Evolutionary conservation across 2,329 filamentous ascomycete genomes (phyloP).

Genomic region (Elsinoe ampelina): DNA sequence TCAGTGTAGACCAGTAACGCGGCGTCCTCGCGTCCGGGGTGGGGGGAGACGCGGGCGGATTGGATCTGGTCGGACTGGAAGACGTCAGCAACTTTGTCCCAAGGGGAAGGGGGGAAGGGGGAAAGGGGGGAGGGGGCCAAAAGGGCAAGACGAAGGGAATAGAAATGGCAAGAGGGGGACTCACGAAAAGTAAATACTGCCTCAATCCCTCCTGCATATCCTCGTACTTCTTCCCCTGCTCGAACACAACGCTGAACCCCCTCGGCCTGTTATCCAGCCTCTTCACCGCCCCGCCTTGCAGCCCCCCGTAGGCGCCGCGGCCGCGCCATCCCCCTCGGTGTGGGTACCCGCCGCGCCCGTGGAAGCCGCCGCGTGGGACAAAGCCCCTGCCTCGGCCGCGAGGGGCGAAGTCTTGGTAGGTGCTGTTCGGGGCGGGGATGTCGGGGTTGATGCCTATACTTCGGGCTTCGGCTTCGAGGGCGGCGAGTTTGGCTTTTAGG

Average conservation of each 20-base stretch:
- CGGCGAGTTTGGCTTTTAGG: constrained; percentile 61
- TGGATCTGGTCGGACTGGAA: constrained; percentile 23
- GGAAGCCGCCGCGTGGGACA: constrained; percentile 28
- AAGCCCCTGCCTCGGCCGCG: constrained; percentile 33
- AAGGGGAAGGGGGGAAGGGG: neutral
- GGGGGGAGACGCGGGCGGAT: constrained; percentile 29
- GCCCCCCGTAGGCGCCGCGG: constrained; percentile 30
- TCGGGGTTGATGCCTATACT: constrained; percentile 59
- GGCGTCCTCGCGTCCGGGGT: constrained; percentile 30
- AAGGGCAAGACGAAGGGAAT: too few relatives aligned
- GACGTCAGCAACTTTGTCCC: neutral
- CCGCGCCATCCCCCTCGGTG: constrained; percentile 37
- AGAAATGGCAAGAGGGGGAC: constrained; percentile 9
- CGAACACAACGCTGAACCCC: constrained; percentile 49
- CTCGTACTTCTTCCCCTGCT: constrained; percentile 51
- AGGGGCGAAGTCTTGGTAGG: constrained; percentile 27
- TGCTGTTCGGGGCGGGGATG: constrained; percentile 23
- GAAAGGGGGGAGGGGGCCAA: neutral
- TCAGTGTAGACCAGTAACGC: constrained; percentile 36
- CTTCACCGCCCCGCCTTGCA: constrained; percentile 43
- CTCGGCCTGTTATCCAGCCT: constrained; percentile 69
- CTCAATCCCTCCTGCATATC: constrained; percentile 60
- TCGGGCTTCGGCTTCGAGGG: constrained; percentile 63
- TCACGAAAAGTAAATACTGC: constrained; percentile 52
- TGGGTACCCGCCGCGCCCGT: constrained; percentile 30